Evolutionary conservation across 495 filamentous ascomycete species (phyloP), one percentile per base, ranked within the genome.

Genomic region (Neurospora sp.): DNA sequence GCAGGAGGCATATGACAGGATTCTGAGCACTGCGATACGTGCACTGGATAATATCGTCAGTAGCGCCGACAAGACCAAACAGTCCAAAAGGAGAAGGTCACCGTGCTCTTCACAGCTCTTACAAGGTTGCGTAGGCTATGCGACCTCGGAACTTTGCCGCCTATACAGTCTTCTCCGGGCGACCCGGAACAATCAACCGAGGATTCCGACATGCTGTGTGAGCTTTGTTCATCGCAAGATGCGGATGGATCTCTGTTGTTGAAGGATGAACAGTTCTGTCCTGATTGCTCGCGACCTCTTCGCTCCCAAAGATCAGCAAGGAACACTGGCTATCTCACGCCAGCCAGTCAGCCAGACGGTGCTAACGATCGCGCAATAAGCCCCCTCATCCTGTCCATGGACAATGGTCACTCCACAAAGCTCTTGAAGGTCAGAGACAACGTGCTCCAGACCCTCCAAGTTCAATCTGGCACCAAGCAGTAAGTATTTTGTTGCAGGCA

Each of bases 141-240:
- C 72, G 68, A 70, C 40, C 72, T 70, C 45, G 72, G 72, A 48
- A 73, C 68, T 1, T 70, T 59, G 39, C 38, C 44, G 18, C 8
- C 44, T 48, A 3, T 48, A 22, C n/a, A 20, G n/a, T 48, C 44
- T 20, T 20, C 9, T 9, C 9, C 44, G 44, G n/a, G 44, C 1
- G 9, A 22, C 9, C 3, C 44, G 0, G n/a, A n/a, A 4, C 44
- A 48, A 20, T 20, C 44, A 4, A 9, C n/a, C n/a, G 44, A 48
- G n/a, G 44, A 48, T 48, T 20, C 44, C 7, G 44, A 48, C 44
- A 48, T 48, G 18, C 44, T 48, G 18, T 48, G 44, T 48, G n/a
- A 48, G 1, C 44, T 20, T 3, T 48, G 44, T 48, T 48, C 44
- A 20, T 48, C 44, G 2, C 7, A 9, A 48, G 44, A 48, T 48